These are phyloP conservation scores for Ascochyta koolunga DNA, from an alignment of 2,329 filamentous ascomycete species.

Conservation along the genomic window DNA sequence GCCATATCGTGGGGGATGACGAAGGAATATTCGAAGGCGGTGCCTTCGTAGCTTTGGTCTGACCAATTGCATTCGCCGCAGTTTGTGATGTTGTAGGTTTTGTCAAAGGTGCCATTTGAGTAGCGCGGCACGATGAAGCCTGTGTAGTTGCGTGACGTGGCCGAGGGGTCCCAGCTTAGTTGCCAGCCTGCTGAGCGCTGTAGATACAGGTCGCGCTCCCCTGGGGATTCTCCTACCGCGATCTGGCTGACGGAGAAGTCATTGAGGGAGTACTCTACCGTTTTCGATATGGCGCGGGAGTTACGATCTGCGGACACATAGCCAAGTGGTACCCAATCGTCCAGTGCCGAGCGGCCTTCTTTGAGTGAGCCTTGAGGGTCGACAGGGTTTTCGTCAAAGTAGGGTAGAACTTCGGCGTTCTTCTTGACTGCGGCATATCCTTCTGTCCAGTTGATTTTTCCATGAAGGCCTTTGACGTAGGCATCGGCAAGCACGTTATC, in stretches of 20 bases:
- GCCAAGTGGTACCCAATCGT: conserved; percentile 52
- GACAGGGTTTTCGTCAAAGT: conserved; percentile 44
- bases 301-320: conserved; percentile 49
- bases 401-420: conserved; percentile 65
- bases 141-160: conserved; percentile 46
- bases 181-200: conserved; percentile 52
- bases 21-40: conserved; percentile 53
- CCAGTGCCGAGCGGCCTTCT: conserved; percentile 51
- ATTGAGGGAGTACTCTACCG: conserved; percentile 53
- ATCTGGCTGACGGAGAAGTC: conserved; percentile 53
- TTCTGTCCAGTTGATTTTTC: conserved; percentile 70
- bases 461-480: conserved; percentile 67
- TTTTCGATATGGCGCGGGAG: conserved; percentile 49
- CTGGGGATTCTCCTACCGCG: conserved; percentile 49
- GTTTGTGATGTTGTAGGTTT: conserved; percentile 50
- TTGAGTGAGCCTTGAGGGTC: conserved; percentile 48
- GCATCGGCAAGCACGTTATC: conserved; percentile 67
- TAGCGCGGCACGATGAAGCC: conserved; percentile 47
- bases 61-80: conserved; percentile 52
- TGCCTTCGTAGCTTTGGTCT: conserved; percentile 52
- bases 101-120: conserved; percentile 44
- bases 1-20: conserved; percentile 52
- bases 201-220: conserved; percentile 48
- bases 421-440: conserved; percentile 75
- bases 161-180: conserved; percentile 48